phyloP scores from a whole-genome alignment of 345 rosid genomes.

The Lepidium aucheri region DNA sequence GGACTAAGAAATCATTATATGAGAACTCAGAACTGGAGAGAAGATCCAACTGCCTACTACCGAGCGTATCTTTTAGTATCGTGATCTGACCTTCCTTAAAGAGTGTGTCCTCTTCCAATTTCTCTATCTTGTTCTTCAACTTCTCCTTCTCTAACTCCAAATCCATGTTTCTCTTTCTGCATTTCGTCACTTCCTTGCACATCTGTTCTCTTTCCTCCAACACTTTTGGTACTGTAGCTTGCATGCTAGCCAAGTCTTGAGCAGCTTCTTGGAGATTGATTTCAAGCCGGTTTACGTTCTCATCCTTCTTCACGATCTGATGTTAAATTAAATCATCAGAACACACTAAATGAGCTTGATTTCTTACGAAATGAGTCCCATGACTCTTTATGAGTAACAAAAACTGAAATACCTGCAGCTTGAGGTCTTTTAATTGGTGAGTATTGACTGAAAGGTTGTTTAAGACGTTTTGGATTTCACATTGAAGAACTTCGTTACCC shows the following conservation, averaged over 20 bases:
- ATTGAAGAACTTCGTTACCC: constrained; percentile 61
- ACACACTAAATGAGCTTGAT: not conserved
- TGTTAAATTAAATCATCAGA: not conserved
- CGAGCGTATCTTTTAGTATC: constrained; percentile 65
- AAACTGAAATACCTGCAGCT: constrained; percentile 52
- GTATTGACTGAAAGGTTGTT: constrained; percentile 55
- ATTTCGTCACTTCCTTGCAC: constrained; percentile 67
- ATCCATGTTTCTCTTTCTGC: constrained; percentile 65
- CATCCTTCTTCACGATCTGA: constrained; percentile 75
- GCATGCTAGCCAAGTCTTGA: constrained; percentile 43
- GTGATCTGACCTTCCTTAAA: constrained; percentile 89
- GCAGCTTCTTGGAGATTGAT: constrained; percentile 49
- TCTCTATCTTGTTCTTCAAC: constrained; percentile 72
- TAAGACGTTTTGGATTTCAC: constrained; percentile 58
- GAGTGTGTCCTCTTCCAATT: constrained; percentile 74
- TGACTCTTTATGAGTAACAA: not conserved
- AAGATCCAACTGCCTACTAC: constrained; percentile 49
- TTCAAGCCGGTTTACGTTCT: constrained; percentile 39
- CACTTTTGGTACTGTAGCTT: constrained; percentile 64
- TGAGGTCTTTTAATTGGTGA: constrained; percentile 74
- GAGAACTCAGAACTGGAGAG: constrained; percentile 49
- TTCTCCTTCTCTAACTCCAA: constrained; percentile 56
- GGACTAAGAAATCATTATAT: constrained; percentile 22
- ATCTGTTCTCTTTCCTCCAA: constrained; percentile 70
- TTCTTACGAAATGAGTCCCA: not conserved